Evolutionary conservation across 2,329 filamentous ascomycete species (phyloP).

Genomic region (Ploettnerulaceae sp.): DNA sequence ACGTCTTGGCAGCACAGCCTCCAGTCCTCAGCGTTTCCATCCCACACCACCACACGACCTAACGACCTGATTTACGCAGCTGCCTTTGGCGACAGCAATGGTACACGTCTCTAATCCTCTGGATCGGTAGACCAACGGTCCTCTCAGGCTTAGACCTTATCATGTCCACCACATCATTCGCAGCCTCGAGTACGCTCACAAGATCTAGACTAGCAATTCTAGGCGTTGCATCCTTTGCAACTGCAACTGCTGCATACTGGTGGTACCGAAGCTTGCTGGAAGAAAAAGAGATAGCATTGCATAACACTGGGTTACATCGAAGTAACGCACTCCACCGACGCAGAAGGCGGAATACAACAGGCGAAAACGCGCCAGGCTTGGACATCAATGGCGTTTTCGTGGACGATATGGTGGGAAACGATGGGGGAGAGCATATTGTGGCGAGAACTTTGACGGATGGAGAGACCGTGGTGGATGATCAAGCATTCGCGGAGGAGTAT

Average conservation of each 20-base stretch:
- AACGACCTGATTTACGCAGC: neutral
- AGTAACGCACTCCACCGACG: constrained; percentile 62
- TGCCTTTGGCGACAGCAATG: constrained; percentile 2
- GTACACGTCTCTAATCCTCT: neutral
- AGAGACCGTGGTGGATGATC: constrained; percentile 33
- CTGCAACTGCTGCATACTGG: constrained; percentile 54
- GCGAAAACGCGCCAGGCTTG: neutral
- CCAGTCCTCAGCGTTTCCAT: neutral
- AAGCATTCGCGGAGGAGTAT: constrained; percentile 26
- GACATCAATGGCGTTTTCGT: constrained; percentile 13
- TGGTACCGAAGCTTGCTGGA: constrained; percentile 44
- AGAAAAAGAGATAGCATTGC: constrained; percentile 27
- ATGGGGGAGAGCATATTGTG: constrained; percentile 30
- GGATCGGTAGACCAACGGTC: constrained; percentile 1
- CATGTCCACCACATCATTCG: constrained; percentile 40
- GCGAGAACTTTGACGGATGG: constrained; percentile 29
- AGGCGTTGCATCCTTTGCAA: constrained; percentile 50
- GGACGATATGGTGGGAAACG: constrained; percentile 31
- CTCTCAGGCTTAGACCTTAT: neutral
- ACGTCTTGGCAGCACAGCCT: too few relatives aligned
- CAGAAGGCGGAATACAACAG: constrained; percentile 28
- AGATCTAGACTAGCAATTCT: constrained; percentile 52
- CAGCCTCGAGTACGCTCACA: constrained; percentile 48
- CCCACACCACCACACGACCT: neutral
- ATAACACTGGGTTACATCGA: constrained; percentile 46